Evolutionary conservation across 2,329 filamentous ascomycete species (phyloP).

Genomic region (Stenocarpella maydis): DNA sequence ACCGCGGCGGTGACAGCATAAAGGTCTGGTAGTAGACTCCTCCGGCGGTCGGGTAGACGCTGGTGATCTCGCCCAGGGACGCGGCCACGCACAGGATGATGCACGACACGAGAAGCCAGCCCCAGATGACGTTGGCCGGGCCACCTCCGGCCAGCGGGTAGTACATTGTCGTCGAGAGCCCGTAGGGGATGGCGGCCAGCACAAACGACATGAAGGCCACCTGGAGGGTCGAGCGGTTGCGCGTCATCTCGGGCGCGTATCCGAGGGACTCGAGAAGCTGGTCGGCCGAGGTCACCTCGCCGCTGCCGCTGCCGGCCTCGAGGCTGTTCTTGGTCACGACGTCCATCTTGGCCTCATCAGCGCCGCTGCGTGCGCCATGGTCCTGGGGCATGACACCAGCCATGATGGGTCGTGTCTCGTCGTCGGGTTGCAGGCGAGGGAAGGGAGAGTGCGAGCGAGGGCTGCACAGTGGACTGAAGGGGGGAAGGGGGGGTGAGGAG

Average conservation of each 20-base stretch:
- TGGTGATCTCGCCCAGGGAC: slow-evolving; percentile 78
- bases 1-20: slow-evolving; percentile 70
- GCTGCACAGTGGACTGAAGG: not conserved
- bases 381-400: slow-evolving; percentile 31
- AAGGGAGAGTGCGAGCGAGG: not conserved
- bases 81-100: slow-evolving; percentile 76
- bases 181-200: slow-evolving; percentile 77
- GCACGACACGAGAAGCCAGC: slow-evolving; percentile 72
- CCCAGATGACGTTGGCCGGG: slow-evolving; percentile 76
- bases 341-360: slow-evolving; percentile 26
- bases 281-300: slow-evolving; percentile 59
- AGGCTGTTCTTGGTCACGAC: slow-evolving; percentile 23
- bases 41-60: slow-evolving; percentile 78
- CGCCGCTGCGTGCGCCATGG: slow-evolving; percentile 23
- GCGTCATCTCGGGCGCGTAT: slow-evolving; percentile 71
- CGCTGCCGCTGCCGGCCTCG: slow-evolving; percentile 37
- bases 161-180: slow-evolving; percentile 73
- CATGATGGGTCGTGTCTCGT: slow-evolving; percentile 15
- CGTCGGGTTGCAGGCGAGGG: not conserved
- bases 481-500: not conserved
- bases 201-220: slow-evolving; percentile 82
- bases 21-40: slow-evolving; percentile 83
- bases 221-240: slow-evolving; percentile 72
- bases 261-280: slow-evolving; percentile 70
- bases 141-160: slow-evolving; percentile 74